phyloP scores from a whole-genome alignment of 306 rosid genomes.

The Cicer pinnatifidum region DNA sequence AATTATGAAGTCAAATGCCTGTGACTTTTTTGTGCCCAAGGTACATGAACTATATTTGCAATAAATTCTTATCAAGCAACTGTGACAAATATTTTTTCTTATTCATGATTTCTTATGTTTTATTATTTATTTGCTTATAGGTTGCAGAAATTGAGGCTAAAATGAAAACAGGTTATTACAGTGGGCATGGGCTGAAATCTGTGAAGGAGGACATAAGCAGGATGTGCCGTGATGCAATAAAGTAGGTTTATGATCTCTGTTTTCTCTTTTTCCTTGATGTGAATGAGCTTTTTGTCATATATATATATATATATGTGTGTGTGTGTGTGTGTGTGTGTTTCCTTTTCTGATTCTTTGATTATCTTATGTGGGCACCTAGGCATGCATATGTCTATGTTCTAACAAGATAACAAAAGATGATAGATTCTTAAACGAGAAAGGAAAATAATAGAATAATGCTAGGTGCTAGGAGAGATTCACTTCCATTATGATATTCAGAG shows the following conservation, averaged over 20 bases:
- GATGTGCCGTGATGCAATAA: constrained; percentile 96
- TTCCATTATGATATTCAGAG: neutral
- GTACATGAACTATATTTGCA: constrained; percentile 53
- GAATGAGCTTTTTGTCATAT: neutral
- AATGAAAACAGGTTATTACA: constrained; percentile 83
- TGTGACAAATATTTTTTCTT: constrained; percentile 4
- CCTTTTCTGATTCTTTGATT: constrained; percentile 1
- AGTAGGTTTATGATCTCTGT: constrained; percentile 56
- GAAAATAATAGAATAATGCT: neutral
- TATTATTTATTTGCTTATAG: constrained; percentile 49
- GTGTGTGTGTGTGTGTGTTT: too few species aligned
- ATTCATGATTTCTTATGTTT: constrained; percentile 23
- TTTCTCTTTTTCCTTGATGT: constrained; percentile 17
- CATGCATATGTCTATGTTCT: neutral
- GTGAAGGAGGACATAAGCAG: constrained; percentile 92
- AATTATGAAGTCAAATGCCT: constrained; percentile 83
- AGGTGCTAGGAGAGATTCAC: neutral
- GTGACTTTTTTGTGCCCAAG: constrained; percentile 91
- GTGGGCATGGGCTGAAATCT: constrained; percentile 80
- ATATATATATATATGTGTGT: too few species aligned
- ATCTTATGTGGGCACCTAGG: constrained; percentile 5
- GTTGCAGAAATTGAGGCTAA: constrained; percentile 93
- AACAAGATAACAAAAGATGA: constrained; percentile 8
- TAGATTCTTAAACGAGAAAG: neutral
- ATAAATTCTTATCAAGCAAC: constrained; percentile 20